A percentile compares a stretch with the other conserved stretches of the same genome.
These are phyloP conservation scores for Pleomassaria siparia DNA, from an alignment of 2,329 filamentous ascomycete genomes.

Conservation along the genomic window DNA sequence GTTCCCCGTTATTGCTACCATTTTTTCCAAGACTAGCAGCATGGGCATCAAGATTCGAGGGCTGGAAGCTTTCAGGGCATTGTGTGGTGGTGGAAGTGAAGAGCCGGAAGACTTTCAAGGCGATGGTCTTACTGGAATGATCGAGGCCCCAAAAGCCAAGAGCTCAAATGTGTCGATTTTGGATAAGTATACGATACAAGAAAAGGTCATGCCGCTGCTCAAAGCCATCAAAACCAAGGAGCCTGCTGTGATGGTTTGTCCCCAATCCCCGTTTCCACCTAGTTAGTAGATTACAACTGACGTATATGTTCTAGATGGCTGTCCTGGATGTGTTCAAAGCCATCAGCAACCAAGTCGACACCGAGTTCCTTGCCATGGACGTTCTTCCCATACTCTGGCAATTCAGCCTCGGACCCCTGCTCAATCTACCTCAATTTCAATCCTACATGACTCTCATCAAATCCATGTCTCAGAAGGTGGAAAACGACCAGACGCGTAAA, in stretches of 20 bases:
- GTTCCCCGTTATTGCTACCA: conserved; percentile 85
- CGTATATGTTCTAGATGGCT: conserved; percentile 60
- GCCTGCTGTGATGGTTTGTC: conserved; percentile 79
- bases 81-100: conserved; percentile 73
- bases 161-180: conserved; percentile 73
- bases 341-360: conserved; percentile 78
- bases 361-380: conserved; percentile 89
- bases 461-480: conserved; percentile 73
- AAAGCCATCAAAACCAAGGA: conserved; percentile 97
- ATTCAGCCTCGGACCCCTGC: conserved; percentile 86
- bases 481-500: conserved; percentile 86
- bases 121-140: conserved; percentile 76
- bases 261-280: neutral
- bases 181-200: conserved; percentile 97
- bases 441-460: conserved; percentile 89
- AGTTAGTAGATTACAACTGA: neutral
- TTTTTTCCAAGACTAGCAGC: conserved; percentile 91
- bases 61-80: conserved; percentile 82
- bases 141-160: conserved; percentile 58
- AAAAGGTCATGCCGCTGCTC: conserved; percentile 89
- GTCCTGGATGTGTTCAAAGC: conserved; percentile 81
- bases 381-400: conserved; percentile 86
- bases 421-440: conserved; percentile 83
- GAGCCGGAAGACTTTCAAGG: conserved; percentile 42
- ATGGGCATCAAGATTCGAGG: conserved; percentile 93